Conservation (phyloP, 345 rosid species). For the Cardamine occulta region DNA sequence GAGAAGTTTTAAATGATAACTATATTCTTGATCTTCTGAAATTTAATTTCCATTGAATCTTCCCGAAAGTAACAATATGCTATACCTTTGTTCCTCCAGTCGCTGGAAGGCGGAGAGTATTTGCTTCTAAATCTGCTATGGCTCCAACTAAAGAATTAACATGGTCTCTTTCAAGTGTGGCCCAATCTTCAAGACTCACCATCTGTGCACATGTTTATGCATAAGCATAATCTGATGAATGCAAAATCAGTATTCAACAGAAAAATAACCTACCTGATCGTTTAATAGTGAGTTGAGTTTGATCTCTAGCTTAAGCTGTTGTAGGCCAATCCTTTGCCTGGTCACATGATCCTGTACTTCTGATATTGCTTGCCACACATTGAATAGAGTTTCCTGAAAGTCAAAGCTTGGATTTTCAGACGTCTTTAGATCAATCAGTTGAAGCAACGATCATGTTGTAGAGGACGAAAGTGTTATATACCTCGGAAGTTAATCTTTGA, state of each 20-base stretch:
- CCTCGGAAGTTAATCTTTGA: constrained; percentile 84
- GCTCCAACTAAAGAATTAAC: constrained; percentile 73
- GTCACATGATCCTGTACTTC: constrained; percentile 70
- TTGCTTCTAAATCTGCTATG: constrained; percentile 85
- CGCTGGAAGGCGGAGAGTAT: constrained; percentile 89
- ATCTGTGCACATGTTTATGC: constrained; percentile 56
- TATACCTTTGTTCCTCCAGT: constrained; percentile 88
- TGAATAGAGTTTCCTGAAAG: constrained; percentile 70
- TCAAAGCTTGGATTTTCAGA: constrained; percentile 29
- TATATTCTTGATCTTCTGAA: constrained; percentile 22
- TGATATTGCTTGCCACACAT: constrained; percentile 71
- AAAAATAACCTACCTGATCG: constrained; percentile 62
- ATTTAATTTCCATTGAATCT: background rate
- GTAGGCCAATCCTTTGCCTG: constrained; percentile 67
- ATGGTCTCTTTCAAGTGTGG: constrained; percentile 79
- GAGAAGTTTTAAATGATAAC: constrained; percentile 16
- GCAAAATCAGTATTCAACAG: constrained; percentile 2
- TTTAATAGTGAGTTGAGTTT: constrained; percentile 73
- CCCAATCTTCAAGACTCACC: constrained; percentile 82
- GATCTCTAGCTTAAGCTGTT: constrained; percentile 71
- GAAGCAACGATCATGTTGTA: background rate
- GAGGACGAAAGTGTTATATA: constrained; percentile 39
- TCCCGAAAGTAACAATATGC: constrained; percentile 20
- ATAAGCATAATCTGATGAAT: constrained; percentile 25
- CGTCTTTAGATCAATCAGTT: constrained; percentile 15